Evolutionary conservation across 148 eudicot species (phyloP).

Genomic region (Rhododendron mucronatum): DNA sequence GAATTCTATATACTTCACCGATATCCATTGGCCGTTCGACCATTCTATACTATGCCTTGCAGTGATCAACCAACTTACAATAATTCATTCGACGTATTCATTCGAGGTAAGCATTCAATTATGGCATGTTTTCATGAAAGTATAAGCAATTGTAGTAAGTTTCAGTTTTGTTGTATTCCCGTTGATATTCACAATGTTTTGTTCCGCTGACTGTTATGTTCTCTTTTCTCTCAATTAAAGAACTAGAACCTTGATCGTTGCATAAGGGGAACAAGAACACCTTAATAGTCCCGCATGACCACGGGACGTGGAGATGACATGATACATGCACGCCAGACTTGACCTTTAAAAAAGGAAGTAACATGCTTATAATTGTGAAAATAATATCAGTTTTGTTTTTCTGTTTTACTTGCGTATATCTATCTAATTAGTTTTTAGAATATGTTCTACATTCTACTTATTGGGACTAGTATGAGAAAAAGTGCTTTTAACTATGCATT

Average conservation of each 20-base stretch:
- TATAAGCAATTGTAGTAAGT: background rate
- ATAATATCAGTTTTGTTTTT: background rate
- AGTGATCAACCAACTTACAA: slow-evolving; percentile 23
- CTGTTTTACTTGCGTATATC: too few relatives aligned
- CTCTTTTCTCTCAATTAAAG: background rate
- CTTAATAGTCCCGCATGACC: background rate
- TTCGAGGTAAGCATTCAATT: slow-evolving; percentile 42
- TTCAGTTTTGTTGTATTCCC: too few relatives aligned
- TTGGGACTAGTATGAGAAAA: background rate
- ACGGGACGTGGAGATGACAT: background rate
- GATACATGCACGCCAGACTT: background rate
- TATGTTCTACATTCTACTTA: background rate
- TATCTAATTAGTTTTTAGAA: background rate
- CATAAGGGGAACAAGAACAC: background rate
- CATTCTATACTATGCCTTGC: too few relatives aligned
- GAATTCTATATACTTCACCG: too few relatives aligned
- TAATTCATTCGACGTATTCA: slow-evolving; percentile 95
- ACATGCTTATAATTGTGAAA: background rate
- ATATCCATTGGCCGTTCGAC: too few relatives aligned
- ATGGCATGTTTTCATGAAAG: background rate
- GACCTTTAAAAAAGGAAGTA: background rate
- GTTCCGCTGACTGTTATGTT: background rate
- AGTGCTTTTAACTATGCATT: background rate
- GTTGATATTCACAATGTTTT: too few relatives aligned
- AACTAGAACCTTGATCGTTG: background rate